phyloP scores from a whole-genome alignment of 2,329 filamentous ascomycete genomes.

The Penicillium sp. region DNA sequence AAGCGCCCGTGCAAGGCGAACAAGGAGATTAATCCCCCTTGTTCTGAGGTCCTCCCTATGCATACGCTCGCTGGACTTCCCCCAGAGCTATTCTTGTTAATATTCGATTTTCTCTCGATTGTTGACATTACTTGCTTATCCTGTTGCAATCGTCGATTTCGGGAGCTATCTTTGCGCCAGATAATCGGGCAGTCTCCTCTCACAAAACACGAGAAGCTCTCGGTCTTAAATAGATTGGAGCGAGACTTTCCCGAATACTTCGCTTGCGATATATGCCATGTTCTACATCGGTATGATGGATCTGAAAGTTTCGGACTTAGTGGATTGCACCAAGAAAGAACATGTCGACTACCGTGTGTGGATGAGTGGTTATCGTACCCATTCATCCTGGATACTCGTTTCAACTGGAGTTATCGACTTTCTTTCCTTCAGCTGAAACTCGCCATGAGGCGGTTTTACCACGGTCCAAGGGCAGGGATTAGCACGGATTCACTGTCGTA shows the following conservation, averaged over 20 bases:
- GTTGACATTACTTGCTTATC: conserved; percentile 10
- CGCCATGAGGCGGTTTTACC: conserved; percentile 9
- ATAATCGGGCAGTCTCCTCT: background rate
- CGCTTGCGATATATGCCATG: conserved; percentile 12
- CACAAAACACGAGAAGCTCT: conserved; percentile 2
- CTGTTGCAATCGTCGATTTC: conserved; percentile 13
- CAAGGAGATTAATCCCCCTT: background rate
- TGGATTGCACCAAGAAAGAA: background rate
- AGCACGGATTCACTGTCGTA: conserved; percentile 10
- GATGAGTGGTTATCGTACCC: background rate
- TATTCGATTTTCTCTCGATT: conserved; percentile 7
- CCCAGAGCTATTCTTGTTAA: conserved; percentile 5
- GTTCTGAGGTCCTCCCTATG: background rate
- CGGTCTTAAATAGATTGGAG: conserved; percentile 11
- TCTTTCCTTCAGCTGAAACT: conserved; percentile 14
- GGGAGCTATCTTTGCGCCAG: background rate
- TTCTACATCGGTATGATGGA: conserved; percentile 10
- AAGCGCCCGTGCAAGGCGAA: background rate
- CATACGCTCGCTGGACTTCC: conserved; percentile 2
- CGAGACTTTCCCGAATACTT: conserved; percentile 16
- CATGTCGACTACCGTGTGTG: background rate
- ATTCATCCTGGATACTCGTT: background rate
- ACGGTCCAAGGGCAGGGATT: conserved; percentile 5
- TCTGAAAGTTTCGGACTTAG: background rate
- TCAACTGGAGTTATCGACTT: background rate